phyloP scores from a whole-genome alignment of 768 basidiomycete genomes.

The Boletus vinaceobasis region DNA sequence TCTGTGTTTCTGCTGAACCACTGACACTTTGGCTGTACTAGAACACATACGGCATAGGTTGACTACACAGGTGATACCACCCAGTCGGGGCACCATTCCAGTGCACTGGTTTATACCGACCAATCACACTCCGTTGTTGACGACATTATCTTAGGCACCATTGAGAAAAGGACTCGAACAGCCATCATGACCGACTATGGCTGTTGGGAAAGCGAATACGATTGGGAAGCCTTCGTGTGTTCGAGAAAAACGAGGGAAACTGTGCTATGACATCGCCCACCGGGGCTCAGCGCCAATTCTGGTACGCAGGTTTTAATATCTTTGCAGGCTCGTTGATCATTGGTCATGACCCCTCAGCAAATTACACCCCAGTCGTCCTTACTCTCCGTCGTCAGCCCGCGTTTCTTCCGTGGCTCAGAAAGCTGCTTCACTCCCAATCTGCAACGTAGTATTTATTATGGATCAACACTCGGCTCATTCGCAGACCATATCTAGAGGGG shows the following conservation, averaged over 20 bases:
- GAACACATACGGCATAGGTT: not conserved
- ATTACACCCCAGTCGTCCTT: no score
- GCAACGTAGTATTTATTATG: no score
- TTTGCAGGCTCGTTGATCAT: not conserved
- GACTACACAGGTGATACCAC: not conserved
- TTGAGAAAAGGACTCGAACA: not conserved
- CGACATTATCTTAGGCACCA: no score
- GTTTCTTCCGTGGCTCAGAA: not conserved
- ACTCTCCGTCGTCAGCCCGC: not conserved
- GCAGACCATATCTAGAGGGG: no score
- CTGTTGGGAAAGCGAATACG: not conserved
- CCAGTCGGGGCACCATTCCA: not conserved
- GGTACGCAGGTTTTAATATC: not conserved
- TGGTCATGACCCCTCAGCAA: not conserved
- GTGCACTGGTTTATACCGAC: not conserved
- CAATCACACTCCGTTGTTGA: no score
- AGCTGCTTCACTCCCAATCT: no score
- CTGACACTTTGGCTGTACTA: not conserved
- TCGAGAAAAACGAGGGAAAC: not conserved
- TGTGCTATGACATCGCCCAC: not conserved
- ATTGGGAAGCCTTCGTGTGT: not conserved
- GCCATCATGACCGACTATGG: no score
- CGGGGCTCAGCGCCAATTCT: constrained; percentile 3
- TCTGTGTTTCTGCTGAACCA: no score
- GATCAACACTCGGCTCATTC: no score